Percentiles rank a stretch among this genome's conserved stretches.
Evolutionary conservation across 495 filamentous ascomycete species (phyloP).

Genomic region (Podospora bellae-mahoneyi): DNA sequence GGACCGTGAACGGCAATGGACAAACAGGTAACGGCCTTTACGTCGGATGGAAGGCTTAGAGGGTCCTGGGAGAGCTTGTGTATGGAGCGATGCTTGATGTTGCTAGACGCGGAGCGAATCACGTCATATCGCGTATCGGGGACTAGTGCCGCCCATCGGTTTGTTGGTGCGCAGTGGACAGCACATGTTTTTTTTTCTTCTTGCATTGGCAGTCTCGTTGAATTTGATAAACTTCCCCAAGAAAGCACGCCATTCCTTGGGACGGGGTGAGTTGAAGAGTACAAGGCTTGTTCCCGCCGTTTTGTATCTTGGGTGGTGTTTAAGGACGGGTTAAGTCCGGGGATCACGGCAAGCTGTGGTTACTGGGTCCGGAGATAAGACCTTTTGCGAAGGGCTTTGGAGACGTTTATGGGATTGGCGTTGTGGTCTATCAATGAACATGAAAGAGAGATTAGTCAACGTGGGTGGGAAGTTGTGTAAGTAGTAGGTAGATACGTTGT

Average conservation of each 20-base stretch:
- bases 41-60: not conserved
- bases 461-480: too few relatives aligned
- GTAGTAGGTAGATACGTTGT: too few relatives aligned
- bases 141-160: not conserved
- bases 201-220: too few relatives aligned
- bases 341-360: not conserved
- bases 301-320: not conserved
- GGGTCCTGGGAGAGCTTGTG: not conserved
- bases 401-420: too few relatives aligned
- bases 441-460: too few relatives aligned
- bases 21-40: not conserved
- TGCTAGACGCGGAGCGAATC: conserved; percentile 31
- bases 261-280: not conserved
- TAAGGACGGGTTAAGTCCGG: not conserved
- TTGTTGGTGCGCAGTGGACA: conserved; percentile 19
- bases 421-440: too few relatives aligned
- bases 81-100: conserved; percentile 17
- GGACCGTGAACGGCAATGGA: conserved; percentile 2
- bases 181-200: too few relatives aligned
- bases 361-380: too few relatives aligned
- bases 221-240: not conserved
- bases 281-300: not conserved
- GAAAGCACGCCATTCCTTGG: not conserved
- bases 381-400: too few relatives aligned
- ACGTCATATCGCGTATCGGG: conserved; percentile 24